These are phyloP conservation scores for Mortierella sp. DNA, from an alignment of 371 early-diverging fungal genomes.

Conservation along the genomic window DNA sequence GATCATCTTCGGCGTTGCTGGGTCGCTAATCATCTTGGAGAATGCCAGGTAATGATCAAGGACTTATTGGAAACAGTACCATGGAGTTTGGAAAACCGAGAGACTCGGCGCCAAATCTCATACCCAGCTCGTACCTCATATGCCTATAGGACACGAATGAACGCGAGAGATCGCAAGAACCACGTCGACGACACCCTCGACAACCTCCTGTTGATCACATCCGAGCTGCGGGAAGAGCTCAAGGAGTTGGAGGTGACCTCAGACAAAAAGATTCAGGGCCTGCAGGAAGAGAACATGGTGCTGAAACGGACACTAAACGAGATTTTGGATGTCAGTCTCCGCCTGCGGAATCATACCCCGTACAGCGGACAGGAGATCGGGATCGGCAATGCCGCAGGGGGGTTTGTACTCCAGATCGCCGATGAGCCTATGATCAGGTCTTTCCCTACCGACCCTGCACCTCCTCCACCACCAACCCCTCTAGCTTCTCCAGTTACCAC, in stretches of 20 bases:
- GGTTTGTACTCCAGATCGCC: constrained; percentile 54
- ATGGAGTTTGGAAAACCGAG: background rate
- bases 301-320: constrained; percentile 66
- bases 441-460: constrained; percentile 29
- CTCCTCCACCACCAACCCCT: constrained; percentile 12
- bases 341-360: constrained; percentile 66
- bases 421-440: constrained; percentile 40
- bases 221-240: constrained; percentile 60
- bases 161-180: constrained; percentile 73
- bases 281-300: constrained; percentile 65
- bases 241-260: constrained; percentile 57
- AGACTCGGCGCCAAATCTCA: background rate
- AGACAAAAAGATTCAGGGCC: constrained; percentile 57
- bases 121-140: background rate
- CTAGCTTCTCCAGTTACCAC: background rate
- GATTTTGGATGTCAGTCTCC: constrained; percentile 69
- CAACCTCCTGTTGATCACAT: constrained; percentile 65
- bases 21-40: constrained; percentile 79
- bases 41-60: constrained; percentile 62
- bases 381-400: constrained; percentile 43
- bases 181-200: constrained; percentile 82
- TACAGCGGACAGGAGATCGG: constrained; percentile 62
- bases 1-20: constrained; percentile 89
- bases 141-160: constrained; percentile 69
- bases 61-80: background rate